Conservation (phyloP, 1,139 yeast species). For the Magnusiomyces tetraspermus region DNA sequence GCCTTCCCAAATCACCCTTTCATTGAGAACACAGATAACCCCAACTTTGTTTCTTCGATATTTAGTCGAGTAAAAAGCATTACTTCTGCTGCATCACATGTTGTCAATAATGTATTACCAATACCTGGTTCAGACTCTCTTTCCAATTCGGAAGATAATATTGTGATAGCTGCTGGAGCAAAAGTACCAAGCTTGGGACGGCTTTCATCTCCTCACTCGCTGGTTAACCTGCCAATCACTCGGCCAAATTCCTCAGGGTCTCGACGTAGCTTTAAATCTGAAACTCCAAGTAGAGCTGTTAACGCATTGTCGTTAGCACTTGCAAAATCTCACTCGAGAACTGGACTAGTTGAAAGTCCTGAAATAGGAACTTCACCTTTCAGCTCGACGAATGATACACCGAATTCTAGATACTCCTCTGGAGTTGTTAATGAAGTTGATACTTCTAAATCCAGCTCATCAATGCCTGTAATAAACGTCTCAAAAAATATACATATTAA, state of each 20-base stretch:
- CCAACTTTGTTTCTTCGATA: slow-evolving; percentile 21
- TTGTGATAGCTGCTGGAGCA: neutral
- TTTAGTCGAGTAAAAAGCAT: slow-evolving; percentile 23
- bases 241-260: too few relatives aligned
- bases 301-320: neutral
- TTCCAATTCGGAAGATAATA: neutral
- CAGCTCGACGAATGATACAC: too few relatives aligned
- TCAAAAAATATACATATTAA: too few relatives aligned
- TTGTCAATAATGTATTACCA: slow-evolving; percentile 24
- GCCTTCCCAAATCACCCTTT: slow-evolving; percentile 25
- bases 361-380: too few relatives aligned
- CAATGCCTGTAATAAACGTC: too few relatives aligned
- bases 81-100: slow-evolving; percentile 25
- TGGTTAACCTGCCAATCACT: neutral
- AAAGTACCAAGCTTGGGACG: slow-evolving; percentile 1
- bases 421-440: too few relatives aligned
- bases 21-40: slow-evolving; percentile 20
- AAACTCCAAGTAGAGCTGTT: neutral
- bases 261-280: neutral
- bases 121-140: neutral
- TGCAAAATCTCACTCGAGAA: neutral
- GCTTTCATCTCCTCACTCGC: neutral
- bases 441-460: too few relatives aligned
- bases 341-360: too few relatives aligned
- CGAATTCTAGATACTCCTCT: too few relatives aligned